Conservation (phyloP, 192 early-diverging fungal species). For the Cetraspora pellucida region DNA sequence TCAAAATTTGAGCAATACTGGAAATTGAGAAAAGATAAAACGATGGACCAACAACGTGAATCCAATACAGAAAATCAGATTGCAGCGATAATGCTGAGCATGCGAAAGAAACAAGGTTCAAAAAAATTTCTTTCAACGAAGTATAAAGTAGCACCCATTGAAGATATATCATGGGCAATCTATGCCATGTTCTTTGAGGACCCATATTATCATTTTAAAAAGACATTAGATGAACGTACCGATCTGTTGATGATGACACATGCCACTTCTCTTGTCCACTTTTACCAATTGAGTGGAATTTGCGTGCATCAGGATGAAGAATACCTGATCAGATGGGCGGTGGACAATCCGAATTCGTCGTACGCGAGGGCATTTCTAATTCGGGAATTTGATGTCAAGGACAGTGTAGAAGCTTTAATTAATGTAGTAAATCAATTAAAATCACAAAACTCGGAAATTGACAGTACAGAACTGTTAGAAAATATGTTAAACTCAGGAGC, state of each 20-base stretch:
- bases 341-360: neutral
- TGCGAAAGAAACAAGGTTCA: neutral
- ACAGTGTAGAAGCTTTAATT: neutral
- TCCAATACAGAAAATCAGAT: neutral
- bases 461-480: no score
- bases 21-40: neutral
- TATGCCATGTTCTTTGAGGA: neutral
- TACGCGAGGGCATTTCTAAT: neutral
- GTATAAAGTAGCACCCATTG: neutral
- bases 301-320: neutral
- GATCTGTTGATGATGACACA: neutral
- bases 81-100: neutral
- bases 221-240: neutral
- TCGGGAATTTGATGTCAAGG: neutral
- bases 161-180: neutral
- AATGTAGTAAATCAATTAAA: no score
- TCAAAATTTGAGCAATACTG: neutral
- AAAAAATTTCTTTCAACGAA: neutral
- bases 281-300: neutral
- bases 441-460: no score
- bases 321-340: neutral
- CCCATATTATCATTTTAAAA: neutral
- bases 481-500: no score
- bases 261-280: neutral
- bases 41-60: neutral